Evolutionary conservation across 192 early-diverging fungal species (phyloP), one percentile per base, ranked within the genome.

Genomic region (Diversispora eburnea): DNA sequence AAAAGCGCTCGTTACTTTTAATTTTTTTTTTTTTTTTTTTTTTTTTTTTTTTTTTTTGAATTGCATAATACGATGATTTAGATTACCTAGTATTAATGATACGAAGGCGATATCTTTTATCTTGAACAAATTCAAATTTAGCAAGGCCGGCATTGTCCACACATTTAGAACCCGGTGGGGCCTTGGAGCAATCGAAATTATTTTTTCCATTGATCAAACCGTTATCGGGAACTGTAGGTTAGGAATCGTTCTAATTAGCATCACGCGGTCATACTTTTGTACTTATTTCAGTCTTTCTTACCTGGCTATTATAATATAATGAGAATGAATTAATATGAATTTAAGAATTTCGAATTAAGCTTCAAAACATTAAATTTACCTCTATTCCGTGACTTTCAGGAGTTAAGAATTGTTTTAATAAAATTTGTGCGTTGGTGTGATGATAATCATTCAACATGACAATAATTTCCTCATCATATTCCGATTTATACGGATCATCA

Each of bases 81-180:
- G 69, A 70, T 70, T 70, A 55, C 80, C 75, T 76, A 45, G 85
- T 84, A 70, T 83, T 84, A 77, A 91, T 83, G 49, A 91, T 65
- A 15, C 90, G 84, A 72, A 91, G 75, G 17, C 87, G 85, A 79
- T 89, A 89, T 52, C 75, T 77, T 60, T 77, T 64, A 46, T 75
- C 73, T 19, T 77, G 56, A 17, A 82, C 56, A 57, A 82, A 75
- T 51, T 82, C 77, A 72, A 82, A 72, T 39, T 77, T 68, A 25
- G 80, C 70, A 25, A 77, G 67, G 19, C 78, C 77, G 9, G 66
- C 76, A 59, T 59, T 70, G 42, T 67, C 49, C 22, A 20, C 60
- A 66, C 80, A 82, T 5, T 73, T 70, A 7, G 78, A 75, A 66
- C 72, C 76, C 15, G 73, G 65, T 25, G 71, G 68, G 54, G 80